phyloP scores from a whole-genome alignment of 2,329 filamentous ascomycete species.

The Ophiocordyceps unilateralis region DNA sequence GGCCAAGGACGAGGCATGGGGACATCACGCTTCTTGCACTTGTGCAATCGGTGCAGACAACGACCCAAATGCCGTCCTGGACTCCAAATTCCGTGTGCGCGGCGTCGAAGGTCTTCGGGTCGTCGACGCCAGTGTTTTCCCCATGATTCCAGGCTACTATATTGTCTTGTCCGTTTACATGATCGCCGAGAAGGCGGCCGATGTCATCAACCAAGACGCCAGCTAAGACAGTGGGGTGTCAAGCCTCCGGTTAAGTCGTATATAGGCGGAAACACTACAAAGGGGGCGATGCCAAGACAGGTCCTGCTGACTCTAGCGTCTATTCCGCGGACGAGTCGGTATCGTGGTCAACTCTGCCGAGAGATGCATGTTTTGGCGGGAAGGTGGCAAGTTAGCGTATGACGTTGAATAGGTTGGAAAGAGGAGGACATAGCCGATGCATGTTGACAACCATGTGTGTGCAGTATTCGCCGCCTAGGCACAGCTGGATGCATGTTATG shows the following conservation, averaged over 20 bases:
- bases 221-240: not conserved
- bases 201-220: slow-evolving; percentile 4
- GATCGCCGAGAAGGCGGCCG: slow-evolving; percentile 36
- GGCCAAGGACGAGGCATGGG: slow-evolving; percentile 31
- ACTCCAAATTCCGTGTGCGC: slow-evolving; percentile 35
- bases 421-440: too few relatives aligned
- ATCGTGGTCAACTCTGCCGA: not conserved
- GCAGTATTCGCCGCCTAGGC: too few relatives aligned
- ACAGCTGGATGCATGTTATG: too few relatives aligned
- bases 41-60: slow-evolving; percentile 34
- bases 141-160: slow-evolving; percentile 30
- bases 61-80: slow-evolving; percentile 36
- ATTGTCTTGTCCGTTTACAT: slow-evolving; percentile 32
- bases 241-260: too few relatives aligned
- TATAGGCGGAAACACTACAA: too few relatives aligned
- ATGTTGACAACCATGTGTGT: too few relatives aligned
- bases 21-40: slow-evolving; percentile 39
- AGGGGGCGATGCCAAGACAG: too few relatives aligned
- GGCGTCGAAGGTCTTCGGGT: slow-evolving; percentile 36
- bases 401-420: too few relatives aligned
- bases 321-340: too few relatives aligned
- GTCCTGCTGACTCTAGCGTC: too few relatives aligned
- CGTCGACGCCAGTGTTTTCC: slow-evolving; percentile 40
- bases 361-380: too few relatives aligned
- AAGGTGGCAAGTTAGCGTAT: too few relatives aligned